Base-by-base conservation (phyloP, 495 filamentous ascomycete genomes). In the Paragyromitra xinjiangensis region DNA sequence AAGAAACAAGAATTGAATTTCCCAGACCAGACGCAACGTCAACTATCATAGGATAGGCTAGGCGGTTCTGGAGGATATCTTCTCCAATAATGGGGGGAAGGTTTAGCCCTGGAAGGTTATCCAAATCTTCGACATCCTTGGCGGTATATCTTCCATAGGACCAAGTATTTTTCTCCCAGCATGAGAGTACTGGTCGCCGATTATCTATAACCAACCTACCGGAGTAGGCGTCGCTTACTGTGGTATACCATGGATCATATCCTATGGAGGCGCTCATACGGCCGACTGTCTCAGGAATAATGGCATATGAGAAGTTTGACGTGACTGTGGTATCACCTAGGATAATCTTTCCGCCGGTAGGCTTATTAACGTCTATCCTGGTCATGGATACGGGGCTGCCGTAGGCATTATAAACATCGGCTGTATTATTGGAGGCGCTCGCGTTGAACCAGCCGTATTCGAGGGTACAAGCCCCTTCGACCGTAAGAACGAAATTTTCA, bases 121-220 rank as follows among this genome's bases (percentile, higher is more conserved):
- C 11, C 1, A 61, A 7, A 3, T 50, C 9, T 0, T 1, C 8
- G 6, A 39, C 6, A 16, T 12, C 34, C 42, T 58, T 45, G 0
- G 64, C 48, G n/a, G n/a, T 0, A 40, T 55, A 16, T n/a, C 53
- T 51, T 50, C 69, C 51, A 40, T 75, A 75, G 11, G 71, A 69
- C 71, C 71, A 75, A 14, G 16, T 24, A 62, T 75, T 65, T 11
- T 58, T 19, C 34, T 75, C 64, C 64, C 64, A 69, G 19, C 71
- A 75, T 3, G 40, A 69, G 29, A 75, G 71, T 14, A 9, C 11
- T 4, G 71, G 71, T 0, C 64, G 51, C 6, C 29, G 14, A 12
- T 1, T 34, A 22, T 40, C 12, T 5, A 75, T 34, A 14, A 40
- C 16, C 16, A 16, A 55, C 1, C n/a, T n/a, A n/a, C n/a, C n/a